phyloP scores from a whole-genome alignment of 2,329 filamentous ascomycete species.

The Fusarium musae region DNA sequence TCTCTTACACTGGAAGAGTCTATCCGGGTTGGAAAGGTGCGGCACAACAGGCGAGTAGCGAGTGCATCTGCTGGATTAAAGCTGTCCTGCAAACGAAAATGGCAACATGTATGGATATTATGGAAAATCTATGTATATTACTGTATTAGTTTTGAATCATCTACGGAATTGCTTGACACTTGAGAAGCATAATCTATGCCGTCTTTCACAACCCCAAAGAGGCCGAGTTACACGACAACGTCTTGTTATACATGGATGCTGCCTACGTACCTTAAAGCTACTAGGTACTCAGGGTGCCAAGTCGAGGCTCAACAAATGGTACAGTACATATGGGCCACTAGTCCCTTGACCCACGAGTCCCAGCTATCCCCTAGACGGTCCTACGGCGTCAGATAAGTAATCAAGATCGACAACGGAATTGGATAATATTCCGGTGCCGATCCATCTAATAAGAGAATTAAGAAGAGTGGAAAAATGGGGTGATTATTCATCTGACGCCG shows the following conservation, averaged over 20 bases:
- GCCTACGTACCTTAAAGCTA: not conserved
- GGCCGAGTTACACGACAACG: not conserved
- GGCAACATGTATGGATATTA: not conserved
- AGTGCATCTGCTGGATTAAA: not conserved
- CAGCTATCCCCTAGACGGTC: too few species aligned
- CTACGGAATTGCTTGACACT: not conserved
- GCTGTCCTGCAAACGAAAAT: not conserved
- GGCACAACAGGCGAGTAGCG: not conserved
- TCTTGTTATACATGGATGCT: not conserved
- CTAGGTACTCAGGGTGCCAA: not conserved
- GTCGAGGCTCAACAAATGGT: constrained; percentile 15
- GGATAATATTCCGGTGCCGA: too few species aligned
- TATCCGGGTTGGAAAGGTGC: not conserved
- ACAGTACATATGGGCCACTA: not conserved
- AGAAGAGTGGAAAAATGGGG: too few species aligned
- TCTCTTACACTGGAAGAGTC: not conserved
- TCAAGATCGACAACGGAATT: too few species aligned
- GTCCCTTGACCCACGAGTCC: not conserved
- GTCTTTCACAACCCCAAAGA: not conserved
- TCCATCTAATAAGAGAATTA: too few species aligned
- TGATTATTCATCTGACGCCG: too few species aligned
- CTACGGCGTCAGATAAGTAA: too few species aligned
- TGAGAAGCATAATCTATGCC: not conserved
- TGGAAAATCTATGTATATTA: not conserved
- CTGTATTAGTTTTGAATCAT: not conserved